phyloP scores from a whole-genome alignment of 2,329 filamentous ascomycete species.

The Ciborinia camelliae region DNA sequence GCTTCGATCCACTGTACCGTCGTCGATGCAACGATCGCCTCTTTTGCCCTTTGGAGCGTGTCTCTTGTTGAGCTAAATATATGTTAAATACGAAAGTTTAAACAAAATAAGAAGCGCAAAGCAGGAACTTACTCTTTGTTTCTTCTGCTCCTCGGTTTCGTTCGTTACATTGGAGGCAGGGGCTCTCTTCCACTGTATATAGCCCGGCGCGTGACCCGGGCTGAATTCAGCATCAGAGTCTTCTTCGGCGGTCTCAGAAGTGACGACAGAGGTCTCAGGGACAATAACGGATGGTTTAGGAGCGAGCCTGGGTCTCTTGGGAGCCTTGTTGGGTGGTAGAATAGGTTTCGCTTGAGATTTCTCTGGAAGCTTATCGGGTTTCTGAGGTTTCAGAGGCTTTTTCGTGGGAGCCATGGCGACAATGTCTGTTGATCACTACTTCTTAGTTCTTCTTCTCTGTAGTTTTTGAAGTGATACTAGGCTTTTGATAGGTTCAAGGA shows the following conservation, averaged over 20 bases:
- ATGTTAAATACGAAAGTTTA: background rate
- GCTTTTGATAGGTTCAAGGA: accelerated
- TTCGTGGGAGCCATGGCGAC: background rate
- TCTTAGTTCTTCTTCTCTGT: background rate
- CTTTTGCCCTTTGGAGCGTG: background rate
- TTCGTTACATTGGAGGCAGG: background rate
- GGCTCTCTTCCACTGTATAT: constrained; percentile 2
- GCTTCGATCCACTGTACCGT: constrained; percentile 4
- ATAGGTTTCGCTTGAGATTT: background rate
- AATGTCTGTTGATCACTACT: too few species aligned
- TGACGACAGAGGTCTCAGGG: accelerated
- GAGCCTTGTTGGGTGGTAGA: background rate
- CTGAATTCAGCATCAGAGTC: background rate
- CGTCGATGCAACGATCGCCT: constrained; percentile 5
- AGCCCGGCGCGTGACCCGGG: constrained; percentile 2
- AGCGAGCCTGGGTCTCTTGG: background rate
- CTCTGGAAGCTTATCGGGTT: background rate
- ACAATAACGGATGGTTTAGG: accelerated
- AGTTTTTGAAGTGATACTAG: background rate
- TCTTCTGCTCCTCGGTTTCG: constrained; percentile 2
- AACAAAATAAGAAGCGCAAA: background rate
- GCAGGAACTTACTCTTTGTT: background rate
- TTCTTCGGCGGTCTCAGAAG: background rate
- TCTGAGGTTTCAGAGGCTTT: background rate
- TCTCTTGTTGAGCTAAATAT: background rate